A percentile compares a stretch with the other conserved stretches of the same genome.
Conservation (phyloP, 2,329 filamentous ascomycete genomes). For the Albophoma yamanashiensis region DNA sequence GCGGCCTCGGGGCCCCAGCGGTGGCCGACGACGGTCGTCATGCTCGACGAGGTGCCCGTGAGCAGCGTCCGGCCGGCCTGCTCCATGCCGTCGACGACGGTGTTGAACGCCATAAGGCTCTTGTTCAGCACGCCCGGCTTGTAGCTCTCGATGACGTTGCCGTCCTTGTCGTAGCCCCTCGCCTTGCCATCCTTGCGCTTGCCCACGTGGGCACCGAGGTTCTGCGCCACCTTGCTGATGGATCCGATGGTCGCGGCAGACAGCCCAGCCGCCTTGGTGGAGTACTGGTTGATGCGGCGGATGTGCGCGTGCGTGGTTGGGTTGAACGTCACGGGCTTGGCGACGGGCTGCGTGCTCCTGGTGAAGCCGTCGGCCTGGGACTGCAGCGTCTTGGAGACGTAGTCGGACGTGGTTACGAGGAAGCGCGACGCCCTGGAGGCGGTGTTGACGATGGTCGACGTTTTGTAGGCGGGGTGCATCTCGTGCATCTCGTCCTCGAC, state of each 20-base stretch:
- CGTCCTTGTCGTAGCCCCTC: conserved; percentile 59
- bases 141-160: conserved; percentile 53
- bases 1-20: conserved; percentile 82
- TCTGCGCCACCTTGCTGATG: conserved; percentile 77
- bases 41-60: conserved; percentile 62
- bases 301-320: conserved; percentile 76
- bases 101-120: conserved; percentile 91
- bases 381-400: conserved; percentile 67
- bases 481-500: conserved; percentile 65
- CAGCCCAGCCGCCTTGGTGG: conserved; percentile 64
- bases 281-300: conserved; percentile 83
- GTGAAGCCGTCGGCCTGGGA: conserved; percentile 72
- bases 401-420: conserved; percentile 77
- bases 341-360: conserved; percentile 64
- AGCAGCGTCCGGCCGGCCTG: conserved; percentile 74
- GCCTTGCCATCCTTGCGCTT: conserved; percentile 39
- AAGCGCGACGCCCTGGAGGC: conserved; percentile 82
- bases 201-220: conserved; percentile 65
- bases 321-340: conserved; percentile 78
- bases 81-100: conserved; percentile 86
- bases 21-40: conserved; percentile 79
- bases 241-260: conserved; percentile 81
- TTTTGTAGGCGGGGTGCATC: conserved; percentile 83
- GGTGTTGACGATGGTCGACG: conserved; percentile 75
- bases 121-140: conserved; percentile 94